phyloP scores from a whole-genome alignment of 345 rosid genomes.

The Ailanthus altissimus region DNA sequence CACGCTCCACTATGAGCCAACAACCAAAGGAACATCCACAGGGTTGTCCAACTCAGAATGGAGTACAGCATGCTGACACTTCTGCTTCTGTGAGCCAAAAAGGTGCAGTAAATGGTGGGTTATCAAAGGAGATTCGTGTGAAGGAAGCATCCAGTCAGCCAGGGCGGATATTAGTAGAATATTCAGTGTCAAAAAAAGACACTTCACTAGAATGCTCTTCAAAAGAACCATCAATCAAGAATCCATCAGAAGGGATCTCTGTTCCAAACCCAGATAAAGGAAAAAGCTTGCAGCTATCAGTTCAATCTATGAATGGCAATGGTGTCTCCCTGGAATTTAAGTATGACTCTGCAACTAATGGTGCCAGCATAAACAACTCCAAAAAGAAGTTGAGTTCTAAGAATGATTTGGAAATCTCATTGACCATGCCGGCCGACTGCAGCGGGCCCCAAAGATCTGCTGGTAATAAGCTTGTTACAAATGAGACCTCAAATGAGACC shows the following conservation, averaged over 20 bases:
- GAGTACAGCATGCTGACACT: slow-evolving; percentile 24
- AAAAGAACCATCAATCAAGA: slow-evolving; percentile 15
- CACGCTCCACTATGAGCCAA: slow-evolving; percentile 38
- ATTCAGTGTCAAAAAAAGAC: slow-evolving; percentile 33
- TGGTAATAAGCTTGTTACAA: slow-evolving; percentile 17
- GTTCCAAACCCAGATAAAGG: slow-evolving; percentile 12
- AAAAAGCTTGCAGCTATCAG: slow-evolving; percentile 22
- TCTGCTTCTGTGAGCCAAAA: slow-evolving; percentile 32
- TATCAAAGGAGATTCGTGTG: slow-evolving; percentile 29
- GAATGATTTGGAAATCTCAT: slow-evolving; percentile 16
- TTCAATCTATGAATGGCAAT: slow-evolving; percentile 19
- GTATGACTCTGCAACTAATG: slow-evolving; percentile 16
- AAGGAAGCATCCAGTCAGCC: slow-evolving; percentile 35
- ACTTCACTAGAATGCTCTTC: slow-evolving; percentile 16
- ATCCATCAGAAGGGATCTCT: slow-evolving; percentile 21
- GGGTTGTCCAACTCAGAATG: slow-evolving; percentile 34
- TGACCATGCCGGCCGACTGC: slow-evolving; percentile 3
- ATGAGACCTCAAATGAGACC: slow-evolving; percentile 25
- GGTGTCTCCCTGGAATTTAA: slow-evolving; percentile 26
- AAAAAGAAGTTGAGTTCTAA: slow-evolving; percentile 25
- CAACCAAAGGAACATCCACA: slow-evolving; percentile 31
- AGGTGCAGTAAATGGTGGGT: slow-evolving; percentile 22
- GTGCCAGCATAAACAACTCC: slow-evolving; percentile 25
- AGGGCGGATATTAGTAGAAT: slow-evolving; percentile 15
- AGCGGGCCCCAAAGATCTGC: slow-evolving; percentile 12